These are phyloP conservation scores for Podospora comata DNA, from an alignment of 495 filamentous ascomycete genomes.

Conservation along the genomic window DNA sequence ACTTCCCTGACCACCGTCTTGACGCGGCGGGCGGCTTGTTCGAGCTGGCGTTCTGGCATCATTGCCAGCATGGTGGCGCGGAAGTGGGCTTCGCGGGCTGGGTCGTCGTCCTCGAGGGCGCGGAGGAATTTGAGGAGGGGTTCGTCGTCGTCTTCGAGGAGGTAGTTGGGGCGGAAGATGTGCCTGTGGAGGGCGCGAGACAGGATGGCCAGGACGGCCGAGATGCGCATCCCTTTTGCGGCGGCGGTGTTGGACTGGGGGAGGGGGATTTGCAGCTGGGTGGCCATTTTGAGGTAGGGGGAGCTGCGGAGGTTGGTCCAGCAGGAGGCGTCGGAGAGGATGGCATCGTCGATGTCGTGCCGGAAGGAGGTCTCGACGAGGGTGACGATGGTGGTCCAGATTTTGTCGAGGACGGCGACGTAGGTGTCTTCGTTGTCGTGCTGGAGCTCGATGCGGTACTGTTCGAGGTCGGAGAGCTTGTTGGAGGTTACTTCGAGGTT, in stretches of 20 bases:
- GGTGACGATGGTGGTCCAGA: slow-evolving; percentile 39
- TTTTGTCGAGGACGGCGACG: slow-evolving; percentile 38
- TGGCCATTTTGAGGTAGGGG: slow-evolving; percentile 38
- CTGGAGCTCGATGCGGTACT: slow-evolving; percentile 31
- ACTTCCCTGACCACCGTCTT: slow-evolving; percentile 39
- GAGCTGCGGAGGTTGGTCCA: slow-evolving; percentile 40
- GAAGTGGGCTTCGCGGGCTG: slow-evolving; percentile 33
- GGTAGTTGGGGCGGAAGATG: slow-evolving; percentile 38
- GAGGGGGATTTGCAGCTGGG: slow-evolving; percentile 33
- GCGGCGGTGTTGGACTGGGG: slow-evolving; percentile 38
- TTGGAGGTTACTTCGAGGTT: slow-evolving; percentile 23
- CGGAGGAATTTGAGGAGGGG: slow-evolving; percentile 35
- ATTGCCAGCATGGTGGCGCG: slow-evolving; percentile 30
- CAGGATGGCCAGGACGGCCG: slow-evolving; percentile 35
- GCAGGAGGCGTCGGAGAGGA: slow-evolving; percentile 35
- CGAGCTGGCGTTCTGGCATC: slow-evolving; percentile 33
- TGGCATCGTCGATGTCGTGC: slow-evolving; percentile 34
- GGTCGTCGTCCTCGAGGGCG: slow-evolving; percentile 35
- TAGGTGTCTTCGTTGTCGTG: slow-evolving; percentile 34
- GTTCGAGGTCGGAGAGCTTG: slow-evolving; percentile 30
- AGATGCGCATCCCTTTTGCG: slow-evolving; percentile 41
- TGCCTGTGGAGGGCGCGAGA: slow-evolving; percentile 37
- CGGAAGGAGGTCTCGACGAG: slow-evolving; percentile 38
- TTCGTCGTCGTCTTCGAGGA: slow-evolving; percentile 35
- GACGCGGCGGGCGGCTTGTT: slow-evolving; percentile 32